Evolutionary conservation across 148 eudicot genomes (phyloP), one percentile per base, ranked within the genome.

Genomic region (Rhododendron griersonianum): DNA sequence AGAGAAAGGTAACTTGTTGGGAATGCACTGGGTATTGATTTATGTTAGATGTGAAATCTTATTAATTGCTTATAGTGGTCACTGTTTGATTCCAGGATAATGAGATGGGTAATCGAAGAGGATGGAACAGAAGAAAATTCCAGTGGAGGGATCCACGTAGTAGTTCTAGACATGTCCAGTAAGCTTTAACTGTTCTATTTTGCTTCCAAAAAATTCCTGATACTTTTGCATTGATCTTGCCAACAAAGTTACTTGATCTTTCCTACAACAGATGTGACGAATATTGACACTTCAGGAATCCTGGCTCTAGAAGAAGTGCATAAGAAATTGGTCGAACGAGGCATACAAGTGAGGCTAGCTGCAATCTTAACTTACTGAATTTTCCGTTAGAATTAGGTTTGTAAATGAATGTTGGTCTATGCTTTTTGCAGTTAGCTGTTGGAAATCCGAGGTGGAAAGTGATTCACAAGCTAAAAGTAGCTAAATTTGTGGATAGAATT

Each of bases 381-480:
- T 69, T 5, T 28, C 39, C 0, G 23, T 67, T 69, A 11, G 53
- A 41, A 69, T 25, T 84, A 48, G 19, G 39, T 48, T 84, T 48
- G 9, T 4, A 9, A 84, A 76, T 50, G 53, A 59, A 8, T 41
- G 13, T 33, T 6, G 41, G 25, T 44, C 4, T 57, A 11, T 16
- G 33, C n/a, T 37, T 63, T 61, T 84, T 78, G 83, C 89, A 91
- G 94, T 83, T 92, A 37, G 91, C 86, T 3, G 23, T 92, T 63
- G 91, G 89, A 13, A 89, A 86, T 74, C 94, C 93, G 15, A 86
- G 91, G 71, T 91, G 91, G 93, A 90, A 85, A 53, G 94, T 91
- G 80, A 91, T 92, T 67, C 88, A 89, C 59, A 92, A 92, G 88
- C 90, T 92, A 69, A 92, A 92, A 87, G 61, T 83, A 78, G 92